Conservation (phyloP, 305 asterid species). For the Coffea humblotiana region DNA sequence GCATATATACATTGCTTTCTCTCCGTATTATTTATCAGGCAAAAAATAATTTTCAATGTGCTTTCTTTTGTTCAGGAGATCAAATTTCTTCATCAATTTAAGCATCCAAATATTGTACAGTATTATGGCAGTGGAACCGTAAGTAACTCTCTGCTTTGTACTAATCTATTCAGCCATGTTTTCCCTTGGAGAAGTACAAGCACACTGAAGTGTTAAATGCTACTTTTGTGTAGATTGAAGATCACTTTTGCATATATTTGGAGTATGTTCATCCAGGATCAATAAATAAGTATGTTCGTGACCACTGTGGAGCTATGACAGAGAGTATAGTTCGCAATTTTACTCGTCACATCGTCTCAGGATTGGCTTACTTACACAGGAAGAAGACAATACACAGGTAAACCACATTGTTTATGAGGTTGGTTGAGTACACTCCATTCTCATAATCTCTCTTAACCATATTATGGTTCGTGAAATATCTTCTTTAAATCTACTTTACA, state of each 20-base stretch:
- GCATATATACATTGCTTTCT: not conserved
- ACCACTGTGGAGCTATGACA: slow-evolving; percentile 77
- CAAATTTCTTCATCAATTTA: slow-evolving; percentile 63
- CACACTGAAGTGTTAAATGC: slow-evolving; percentile 25
- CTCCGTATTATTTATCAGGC: not conserved
- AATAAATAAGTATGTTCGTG: slow-evolving; percentile 62
- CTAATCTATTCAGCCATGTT: not conserved
- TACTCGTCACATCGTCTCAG: slow-evolving; percentile 84
- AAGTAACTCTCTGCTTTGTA: slow-evolving; percentile 26
- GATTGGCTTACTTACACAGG: slow-evolving; percentile 83
- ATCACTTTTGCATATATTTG: slow-evolving; percentile 86
- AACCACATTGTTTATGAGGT: not conserved
- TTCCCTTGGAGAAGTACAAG: slow-evolving; percentile 10
- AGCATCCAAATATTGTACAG: slow-evolving; percentile 82
- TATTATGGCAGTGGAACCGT: slow-evolving; percentile 80
- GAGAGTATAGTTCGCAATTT: slow-evolving; percentile 79
- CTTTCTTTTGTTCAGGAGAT: slow-evolving; percentile 58
- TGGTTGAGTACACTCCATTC: not conserved
- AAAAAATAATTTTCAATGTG: slow-evolving; percentile 10
- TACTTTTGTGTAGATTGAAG: slow-evolving; percentile 56
- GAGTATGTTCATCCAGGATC: slow-evolving; percentile 96
- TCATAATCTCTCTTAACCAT: slow-evolving; percentile 8
- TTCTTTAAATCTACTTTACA: not conserved
- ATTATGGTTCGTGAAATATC: not conserved
- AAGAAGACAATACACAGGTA: slow-evolving; percentile 82